Evolutionary conservation across 1,139 yeast species (phyloP).

Genomic region (Diutina ranongensis): DNA sequence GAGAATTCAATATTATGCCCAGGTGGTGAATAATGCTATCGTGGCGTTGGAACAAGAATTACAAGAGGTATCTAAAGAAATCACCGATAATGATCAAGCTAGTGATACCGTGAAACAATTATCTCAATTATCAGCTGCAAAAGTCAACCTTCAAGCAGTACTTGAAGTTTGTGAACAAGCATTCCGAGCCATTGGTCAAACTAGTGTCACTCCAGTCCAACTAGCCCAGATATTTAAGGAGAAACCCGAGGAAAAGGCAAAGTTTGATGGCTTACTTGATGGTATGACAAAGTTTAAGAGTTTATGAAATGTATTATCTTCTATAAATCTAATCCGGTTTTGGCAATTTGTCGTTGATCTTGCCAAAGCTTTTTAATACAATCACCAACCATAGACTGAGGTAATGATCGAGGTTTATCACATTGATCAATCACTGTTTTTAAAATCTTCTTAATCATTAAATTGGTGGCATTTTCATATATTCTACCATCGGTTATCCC

Average conservation of each 20-base stretch:
- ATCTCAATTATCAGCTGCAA: background rate
- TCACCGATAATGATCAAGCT: background rate
- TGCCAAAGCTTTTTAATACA: background rate
- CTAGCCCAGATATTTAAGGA: background rate
- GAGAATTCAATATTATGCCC: slow-evolving; percentile 2
- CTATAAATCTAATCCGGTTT: background rate
- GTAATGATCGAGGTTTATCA: background rate
- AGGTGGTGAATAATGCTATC: slow-evolving; percentile 4
- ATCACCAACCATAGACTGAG: background rate
- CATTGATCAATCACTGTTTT: slow-evolving; percentile 8
- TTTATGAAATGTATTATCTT: background rate
- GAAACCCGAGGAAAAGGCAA: background rate
- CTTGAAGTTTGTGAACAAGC: background rate
- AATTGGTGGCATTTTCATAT: slow-evolving; percentile 20
- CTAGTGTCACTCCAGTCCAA: background rate
- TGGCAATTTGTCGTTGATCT: background rate
- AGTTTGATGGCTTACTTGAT: background rate
- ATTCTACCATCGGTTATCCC: slow-evolving; percentile 30
- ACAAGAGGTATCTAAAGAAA: background rate
- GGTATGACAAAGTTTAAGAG: background rate
- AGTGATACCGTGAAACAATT: background rate
- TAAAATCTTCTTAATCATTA: slow-evolving; percentile 24
- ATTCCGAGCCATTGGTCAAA: slow-evolving; percentile 1
- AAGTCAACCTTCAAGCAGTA: background rate
- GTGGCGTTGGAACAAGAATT: slow-evolving; percentile 1